Conservation (phyloP, 2,329 filamentous ascomycete species). For the Claviceps sp. region DNA sequence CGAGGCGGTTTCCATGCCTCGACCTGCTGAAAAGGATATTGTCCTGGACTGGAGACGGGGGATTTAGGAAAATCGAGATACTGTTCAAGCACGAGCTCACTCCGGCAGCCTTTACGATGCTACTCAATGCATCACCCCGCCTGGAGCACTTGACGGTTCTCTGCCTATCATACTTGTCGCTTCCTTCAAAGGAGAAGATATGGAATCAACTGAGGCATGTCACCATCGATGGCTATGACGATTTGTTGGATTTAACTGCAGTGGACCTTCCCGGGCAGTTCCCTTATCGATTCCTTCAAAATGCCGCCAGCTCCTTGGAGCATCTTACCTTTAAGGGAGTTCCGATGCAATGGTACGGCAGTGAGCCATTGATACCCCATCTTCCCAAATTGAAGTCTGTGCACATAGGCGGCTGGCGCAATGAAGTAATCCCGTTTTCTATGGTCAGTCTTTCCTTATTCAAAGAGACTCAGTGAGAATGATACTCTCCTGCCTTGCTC, state of each 20-base stretch:
- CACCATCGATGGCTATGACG: slow-evolving; percentile 2
- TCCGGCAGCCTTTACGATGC: slow-evolving; percentile 15
- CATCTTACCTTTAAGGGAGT: slow-evolving; percentile 12
- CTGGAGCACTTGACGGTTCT: slow-evolving; percentile 16
- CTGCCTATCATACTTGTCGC: neutral
- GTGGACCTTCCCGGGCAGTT: neutral
- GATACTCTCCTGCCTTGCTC: neutral
- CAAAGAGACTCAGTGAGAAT: slow-evolving; percentile 1
- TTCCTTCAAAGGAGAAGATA: slow-evolving; percentile 4
- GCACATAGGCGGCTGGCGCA: slow-evolving; percentile 13
- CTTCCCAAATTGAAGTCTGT: slow-evolving; percentile 18
- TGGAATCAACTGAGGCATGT: slow-evolving; percentile 7
- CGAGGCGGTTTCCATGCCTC: slow-evolving; percentile 12
- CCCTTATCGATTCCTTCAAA: slow-evolving; percentile 8
- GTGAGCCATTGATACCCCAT: slow-evolving; percentile 4
- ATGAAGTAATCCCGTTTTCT: too few relatives aligned
- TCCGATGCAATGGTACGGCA: slow-evolving; percentile 10
- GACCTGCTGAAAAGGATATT: slow-evolving; percentile 17
- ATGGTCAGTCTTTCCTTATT: too few relatives aligned
- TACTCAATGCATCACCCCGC: slow-evolving; percentile 14
- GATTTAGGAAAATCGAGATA: slow-evolving; percentile 16
- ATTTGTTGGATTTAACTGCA: too few relatives aligned
- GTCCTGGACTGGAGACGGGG: slow-evolving; percentile 18
- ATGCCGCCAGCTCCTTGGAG: slow-evolving; percentile 9
- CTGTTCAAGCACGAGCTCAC: slow-evolving; percentile 11